Evolutionary conservation across 495 filamentous ascomycete genomes (phyloP), one percentile per base, ranked within the genome.

Genomic region (Aspergillus homomorphus): DNA sequence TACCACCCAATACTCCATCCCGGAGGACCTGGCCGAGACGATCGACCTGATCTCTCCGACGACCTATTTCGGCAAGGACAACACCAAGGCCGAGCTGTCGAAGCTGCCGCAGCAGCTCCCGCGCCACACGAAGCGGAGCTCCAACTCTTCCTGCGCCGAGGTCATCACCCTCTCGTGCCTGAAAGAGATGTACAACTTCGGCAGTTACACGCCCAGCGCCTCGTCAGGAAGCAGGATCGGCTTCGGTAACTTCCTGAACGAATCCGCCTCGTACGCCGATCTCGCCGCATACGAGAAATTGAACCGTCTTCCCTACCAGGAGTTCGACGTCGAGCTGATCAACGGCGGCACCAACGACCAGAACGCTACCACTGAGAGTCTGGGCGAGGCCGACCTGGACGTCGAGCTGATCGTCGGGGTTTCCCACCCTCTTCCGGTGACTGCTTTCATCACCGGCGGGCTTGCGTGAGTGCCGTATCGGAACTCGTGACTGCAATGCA

Each of bases 1-100:
- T 12, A 83, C 87, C 5, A 80, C 81, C 16, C 62, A 76, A 45
- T 89, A 89, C 71, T 85, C 83, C 15, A 77, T 90, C 7, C 87
- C 87, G 0, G 76, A 82, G 50, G 66, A 77, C 4, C 65, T 90
- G 23, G 64, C 66, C 26, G 53, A 66, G 5, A 69, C 75, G 59
- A 79, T 88, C 52, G 79, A 85, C 50, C 69, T 87, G 45, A 79
- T 88, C 56, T 75, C 80, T 43, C 85, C 85, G 0, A 86, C 83
- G 3, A 83, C 79, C 22, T 80, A 73, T 52, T 87, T 88, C 58
- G 80, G 80, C 55, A 76, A 77, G 58, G 23, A 43, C 30, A 54
- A 45, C 19, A 26, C 41, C 23, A 18, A 28, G 16, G 48, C 24
- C 10, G 48, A 28, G 1, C 24, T 44, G 38, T 16, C 53, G 38